phyloP scores from a whole-genome alignment of 805 yeast species.

The Candida odintsovae region DNA sequence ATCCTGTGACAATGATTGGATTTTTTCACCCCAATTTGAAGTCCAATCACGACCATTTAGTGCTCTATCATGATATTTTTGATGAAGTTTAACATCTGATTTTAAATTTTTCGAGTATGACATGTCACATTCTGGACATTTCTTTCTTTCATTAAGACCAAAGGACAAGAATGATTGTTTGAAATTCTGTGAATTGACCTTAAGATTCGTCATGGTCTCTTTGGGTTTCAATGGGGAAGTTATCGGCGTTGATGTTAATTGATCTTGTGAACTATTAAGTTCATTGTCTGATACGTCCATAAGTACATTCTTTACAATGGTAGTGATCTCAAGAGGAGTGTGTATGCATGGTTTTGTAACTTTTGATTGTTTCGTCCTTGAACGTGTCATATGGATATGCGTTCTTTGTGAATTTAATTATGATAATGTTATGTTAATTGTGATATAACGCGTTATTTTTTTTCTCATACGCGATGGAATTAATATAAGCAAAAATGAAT shows the following conservation, averaged over 20 bases:
- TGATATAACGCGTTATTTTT: too few relatives aligned
- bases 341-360: background rate
- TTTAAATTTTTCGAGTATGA: conserved; percentile 37
- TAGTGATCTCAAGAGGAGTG: background rate
- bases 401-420: too few relatives aligned
- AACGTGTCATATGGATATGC: background rate
- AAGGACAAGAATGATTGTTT: conserved; percentile 15
- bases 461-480: too few relatives aligned
- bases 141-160: conserved; percentile 17
- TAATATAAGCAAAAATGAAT: too few relatives aligned
- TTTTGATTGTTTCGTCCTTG: background rate
- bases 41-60: conserved; percentile 48
- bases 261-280: background rate
- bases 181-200: background rate
- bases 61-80: conserved; percentile 44
- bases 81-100: conserved; percentile 42
- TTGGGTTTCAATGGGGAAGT: background rate
- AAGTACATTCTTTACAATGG: background rate
- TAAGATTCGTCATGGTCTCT: background rate
- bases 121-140: conserved; percentile 51
- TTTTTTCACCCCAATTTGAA: conserved; percentile 27
- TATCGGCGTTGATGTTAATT: background rate
- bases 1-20: conserved; percentile 4
- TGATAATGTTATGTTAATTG: background rate
- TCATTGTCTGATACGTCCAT: background rate